Evolutionary conservation across 805 yeast genomes (phyloP).

Genomic region (Tetrapisispora phaffii): DNA sequence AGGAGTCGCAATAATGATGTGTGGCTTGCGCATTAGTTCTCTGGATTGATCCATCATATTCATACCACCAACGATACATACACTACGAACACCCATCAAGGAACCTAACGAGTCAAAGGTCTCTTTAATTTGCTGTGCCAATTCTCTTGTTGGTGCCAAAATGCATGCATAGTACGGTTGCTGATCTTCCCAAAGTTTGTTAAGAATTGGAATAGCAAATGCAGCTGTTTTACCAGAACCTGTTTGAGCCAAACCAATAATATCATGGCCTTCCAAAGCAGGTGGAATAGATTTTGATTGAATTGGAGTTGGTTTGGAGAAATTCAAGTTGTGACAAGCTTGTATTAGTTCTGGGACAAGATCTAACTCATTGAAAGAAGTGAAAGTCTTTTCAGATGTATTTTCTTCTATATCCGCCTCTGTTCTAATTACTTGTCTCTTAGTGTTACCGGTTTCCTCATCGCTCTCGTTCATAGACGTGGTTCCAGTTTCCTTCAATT

Average conservation of each 20-base stretch:
- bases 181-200: slow-evolving; percentile 43
- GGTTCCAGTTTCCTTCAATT: slow-evolving; percentile 4
- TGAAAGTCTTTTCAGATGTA: slow-evolving; percentile 18
- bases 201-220: slow-evolving; percentile 61
- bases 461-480: slow-evolving; percentile 6
- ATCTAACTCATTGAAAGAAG: slow-evolving; percentile 46
- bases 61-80: slow-evolving; percentile 84
- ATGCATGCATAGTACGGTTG: slow-evolving; percentile 48
- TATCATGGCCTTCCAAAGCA: slow-evolving; percentile 42
- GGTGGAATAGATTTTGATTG: slow-evolving; percentile 80
- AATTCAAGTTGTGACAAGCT: slow-evolving; percentile 49
- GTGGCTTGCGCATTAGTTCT: slow-evolving; percentile 53
- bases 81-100: slow-evolving; percentile 48
- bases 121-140: slow-evolving; percentile 73
- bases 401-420: slow-evolving; percentile 8
- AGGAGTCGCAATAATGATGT: slow-evolving; percentile 85
- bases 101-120: slow-evolving; percentile 44
- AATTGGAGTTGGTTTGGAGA: slow-evolving; percentile 71
- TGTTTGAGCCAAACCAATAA: slow-evolving; percentile 91
- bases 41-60: slow-evolving; percentile 62
- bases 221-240: too few species aligned
- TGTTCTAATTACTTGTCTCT: slow-evolving; percentile 4
- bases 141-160: slow-evolving; percentile 87
- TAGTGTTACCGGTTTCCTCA: slow-evolving; percentile 2
- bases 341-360: slow-evolving; percentile 71